A percentile compares a stretch with the other conserved stretches of the same genome.
phyloP scores from a whole-genome alignment of 257 asterid genomes.

The Nicotiana otophora region DNA sequence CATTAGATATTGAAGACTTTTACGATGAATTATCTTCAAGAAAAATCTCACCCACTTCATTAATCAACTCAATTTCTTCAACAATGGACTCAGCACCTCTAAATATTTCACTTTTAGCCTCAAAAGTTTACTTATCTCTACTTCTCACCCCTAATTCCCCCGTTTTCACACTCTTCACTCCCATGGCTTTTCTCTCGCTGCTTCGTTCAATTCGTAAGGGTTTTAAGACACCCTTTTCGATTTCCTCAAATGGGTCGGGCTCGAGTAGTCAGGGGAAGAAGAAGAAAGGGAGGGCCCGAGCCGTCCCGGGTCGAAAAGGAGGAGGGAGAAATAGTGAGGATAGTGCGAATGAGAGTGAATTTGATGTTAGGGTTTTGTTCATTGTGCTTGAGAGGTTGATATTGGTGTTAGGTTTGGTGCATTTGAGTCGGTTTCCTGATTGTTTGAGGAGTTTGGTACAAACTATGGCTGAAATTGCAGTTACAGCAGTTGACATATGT shows the following conservation, averaged over 20 bases:
- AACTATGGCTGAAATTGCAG: slow-evolving; percentile 65
- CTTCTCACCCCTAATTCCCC: slow-evolving; percentile 80
- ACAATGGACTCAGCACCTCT: slow-evolving; percentile 63
- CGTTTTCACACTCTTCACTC: slow-evolving; percentile 78
- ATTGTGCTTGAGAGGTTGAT: slow-evolving; percentile 57
- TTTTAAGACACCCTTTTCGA: slow-evolving; percentile 35
- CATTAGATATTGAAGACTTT: slow-evolving; percentile 48
- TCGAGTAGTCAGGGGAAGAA: slow-evolving; percentile 27
- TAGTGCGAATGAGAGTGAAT: slow-evolving; percentile 36
- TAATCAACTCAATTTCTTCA: slow-evolving; percentile 44
- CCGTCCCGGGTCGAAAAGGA: slow-evolving; percentile 28
- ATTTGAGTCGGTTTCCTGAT: slow-evolving; percentile 83
- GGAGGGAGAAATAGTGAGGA: slow-evolving; percentile 25
- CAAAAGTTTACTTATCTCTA: slow-evolving; percentile 66
- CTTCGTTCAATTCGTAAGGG: slow-evolving; percentile 65
- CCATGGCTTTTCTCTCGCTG: slow-evolving; percentile 74
- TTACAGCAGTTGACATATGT: slow-evolving; percentile 47
- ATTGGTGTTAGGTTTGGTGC: slow-evolving; percentile 62
- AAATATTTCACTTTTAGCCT: slow-evolving; percentile 47
- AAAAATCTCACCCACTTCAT: slow-evolving; percentile 35
- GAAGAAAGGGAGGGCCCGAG: slow-evolving; percentile 42
- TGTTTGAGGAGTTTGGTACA: slow-evolving; percentile 78
- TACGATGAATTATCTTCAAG: slow-evolving; percentile 60
- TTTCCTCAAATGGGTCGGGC: slow-evolving; percentile 25
- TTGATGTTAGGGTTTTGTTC: slow-evolving; percentile 52